A percentile compares a stretch with the other conserved stretches of the same genome.
Conservation (phyloP, 495 filamentous ascomycete genomes). For the Daldinia caldariorum region DNA sequence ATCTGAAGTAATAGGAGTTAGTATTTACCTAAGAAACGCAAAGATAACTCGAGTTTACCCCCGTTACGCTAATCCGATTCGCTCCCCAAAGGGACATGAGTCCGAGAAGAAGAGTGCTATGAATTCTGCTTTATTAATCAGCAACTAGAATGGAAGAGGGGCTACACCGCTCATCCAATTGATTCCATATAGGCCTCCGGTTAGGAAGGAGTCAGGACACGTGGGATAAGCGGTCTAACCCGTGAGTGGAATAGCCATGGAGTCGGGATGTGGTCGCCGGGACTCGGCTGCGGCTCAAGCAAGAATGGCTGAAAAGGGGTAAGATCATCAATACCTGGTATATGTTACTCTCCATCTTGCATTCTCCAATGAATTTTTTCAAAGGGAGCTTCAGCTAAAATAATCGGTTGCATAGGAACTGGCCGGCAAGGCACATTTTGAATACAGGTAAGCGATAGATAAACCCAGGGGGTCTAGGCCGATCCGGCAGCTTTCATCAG, state of each 20-base stretch:
- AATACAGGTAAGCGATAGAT: conserved; percentile 26
- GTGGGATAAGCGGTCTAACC: conserved; percentile 38
- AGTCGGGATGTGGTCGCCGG: conserved; percentile 40
- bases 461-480: conserved; percentile 30
- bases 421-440: conserved; percentile 24
- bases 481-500: conserved; percentile 26
- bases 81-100: conserved; percentile 2
- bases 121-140: not conserved
- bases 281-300: conserved; percentile 44
- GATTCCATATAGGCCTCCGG: not conserved
- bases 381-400: conserved; percentile 29
- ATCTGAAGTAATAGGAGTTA: not conserved
- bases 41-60: too few species aligned
- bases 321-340: conserved; percentile 42
- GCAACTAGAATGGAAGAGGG: conserved; percentile 8
- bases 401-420: conserved; percentile 33
- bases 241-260: conserved; percentile 28
- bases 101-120: conserved; percentile 15
- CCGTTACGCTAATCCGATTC: too few species aligned
- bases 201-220: conserved; percentile 18
- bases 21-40: not conserved
- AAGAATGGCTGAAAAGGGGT: conserved; percentile 32
- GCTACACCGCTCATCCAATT: conserved; percentile 17
- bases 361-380: conserved; percentile 37
- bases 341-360: conserved; percentile 27